Evolutionary conservation across 2,329 filamentous ascomycete species (phyloP).

Genomic region (Cryphonectria radicalis): DNA sequence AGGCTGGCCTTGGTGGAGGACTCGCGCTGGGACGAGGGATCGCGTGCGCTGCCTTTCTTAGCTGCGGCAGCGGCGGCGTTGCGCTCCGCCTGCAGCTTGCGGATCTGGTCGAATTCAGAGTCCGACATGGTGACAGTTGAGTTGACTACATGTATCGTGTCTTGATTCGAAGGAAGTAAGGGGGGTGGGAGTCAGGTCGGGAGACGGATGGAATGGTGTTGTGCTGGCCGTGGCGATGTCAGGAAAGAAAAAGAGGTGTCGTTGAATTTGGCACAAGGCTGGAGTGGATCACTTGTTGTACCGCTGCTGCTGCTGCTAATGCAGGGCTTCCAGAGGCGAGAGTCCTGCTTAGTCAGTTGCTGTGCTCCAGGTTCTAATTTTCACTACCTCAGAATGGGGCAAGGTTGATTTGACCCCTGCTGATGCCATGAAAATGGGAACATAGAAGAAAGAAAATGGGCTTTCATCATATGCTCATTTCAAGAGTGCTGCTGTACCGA

Average conservation of each 20-base stretch:
- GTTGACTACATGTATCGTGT: slow-evolving; percentile 30
- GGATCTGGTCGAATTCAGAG: slow-evolving; percentile 86
- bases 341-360: slow-evolving; percentile 13
- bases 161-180: neutral
- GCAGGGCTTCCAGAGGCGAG: neutral
- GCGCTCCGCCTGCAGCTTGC: slow-evolving; percentile 89
- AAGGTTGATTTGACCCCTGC: neutral
- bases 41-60: slow-evolving; percentile 80
- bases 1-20: slow-evolving; percentile 87
- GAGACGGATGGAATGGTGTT: neutral
- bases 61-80: slow-evolving; percentile 77
- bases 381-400: neutral
- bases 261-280: slow-evolving; percentile 20
- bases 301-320: neutral
- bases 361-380: neutral
- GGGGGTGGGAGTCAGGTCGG: neutral
- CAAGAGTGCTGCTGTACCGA: neutral
- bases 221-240: slow-evolving; percentile 10
- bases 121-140: slow-evolving; percentile 62
- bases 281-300: slow-evolving; percentile 6
- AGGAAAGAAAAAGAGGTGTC: slow-evolving; percentile 19
- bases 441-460: neutral
- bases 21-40: slow-evolving; percentile 79
- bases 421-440: too few relatives aligned
- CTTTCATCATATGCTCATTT: neutral